A percentile compares a stretch with the other conserved stretches of the same genome.
Evolutionary conservation across 140 eudicot genomes (phyloP).

Genomic region (Ambrosia hybrid): DNA sequence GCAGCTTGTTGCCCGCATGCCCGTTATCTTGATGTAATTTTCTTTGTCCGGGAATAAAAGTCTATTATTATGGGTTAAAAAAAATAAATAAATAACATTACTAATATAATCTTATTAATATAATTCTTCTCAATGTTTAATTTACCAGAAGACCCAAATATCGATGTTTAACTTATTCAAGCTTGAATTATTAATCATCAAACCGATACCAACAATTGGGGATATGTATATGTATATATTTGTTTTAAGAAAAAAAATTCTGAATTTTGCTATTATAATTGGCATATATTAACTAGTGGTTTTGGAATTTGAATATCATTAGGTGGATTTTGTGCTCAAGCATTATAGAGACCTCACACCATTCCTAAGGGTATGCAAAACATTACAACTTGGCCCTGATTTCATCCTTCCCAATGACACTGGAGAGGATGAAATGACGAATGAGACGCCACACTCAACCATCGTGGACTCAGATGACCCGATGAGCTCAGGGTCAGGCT

Average conservation of each 20-base stretch:
- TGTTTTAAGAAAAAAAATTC: neutral
- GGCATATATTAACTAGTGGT: neutral
- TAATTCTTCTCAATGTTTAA: neutral
- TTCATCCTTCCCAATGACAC: conserved; percentile 86
- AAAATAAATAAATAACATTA: too few species aligned
- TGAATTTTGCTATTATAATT: neutral
- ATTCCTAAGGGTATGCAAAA: conserved; percentile 68
- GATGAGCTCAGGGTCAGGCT: conserved; percentile 66
- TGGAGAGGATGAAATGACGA: conserved; percentile 65
- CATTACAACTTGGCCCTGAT: conserved; percentile 85
- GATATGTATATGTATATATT: neutral
- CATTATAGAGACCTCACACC: conserved; percentile 81
- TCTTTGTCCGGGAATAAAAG: too few species aligned
- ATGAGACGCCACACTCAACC: conserved; percentile 77
- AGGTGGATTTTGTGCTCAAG: conserved; percentile 88
- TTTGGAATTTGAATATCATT: conserved; percentile 10
- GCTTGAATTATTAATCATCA: neutral
- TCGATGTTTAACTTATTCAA: neutral
- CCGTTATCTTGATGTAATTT: too few species aligned
- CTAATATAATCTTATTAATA: neutral
- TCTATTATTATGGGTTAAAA: too few species aligned
- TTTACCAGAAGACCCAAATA: conserved; percentile 6
- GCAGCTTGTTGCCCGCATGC: too few species aligned
- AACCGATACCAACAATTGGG: neutral
- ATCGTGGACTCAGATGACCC: conserved; percentile 67